Evolutionary conservation across 2,329 filamentous ascomycete genomes (phyloP), one percentile per base, ranked within the genome.

Genomic region (Diaporthe nobilis): DNA sequence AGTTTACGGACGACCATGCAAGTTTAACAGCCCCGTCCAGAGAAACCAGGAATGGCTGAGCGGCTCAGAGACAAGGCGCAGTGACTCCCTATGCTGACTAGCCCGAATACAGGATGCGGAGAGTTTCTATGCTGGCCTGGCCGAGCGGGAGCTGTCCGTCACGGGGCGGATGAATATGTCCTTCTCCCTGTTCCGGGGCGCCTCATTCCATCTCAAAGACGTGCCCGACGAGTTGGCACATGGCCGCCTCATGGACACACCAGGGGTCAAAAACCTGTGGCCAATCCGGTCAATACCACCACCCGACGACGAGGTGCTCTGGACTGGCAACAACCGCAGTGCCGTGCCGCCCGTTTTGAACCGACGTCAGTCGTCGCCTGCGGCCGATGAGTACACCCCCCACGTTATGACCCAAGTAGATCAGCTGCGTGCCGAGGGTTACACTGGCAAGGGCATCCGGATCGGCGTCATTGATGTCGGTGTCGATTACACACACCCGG

Each of bases 401-500:
- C 60, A 63, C 10, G 60, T 63, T 39, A 63, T 63, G 44, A 67
- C 44, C 28, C 6, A 17, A 8, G 42, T 67, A 17, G 28, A 51
- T 44, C 42, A 39, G 31, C 47, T 68, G 44, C 63, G 47, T 37
- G 63, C 44, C 63, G 44, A 53, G 47, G 63, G 63, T 4, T 17
- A 34, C 63, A 68, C 63, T 2, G 63, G 63, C 63, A 53, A 39
- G 10, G 63, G 63, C 22, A 7, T 68, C 12, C 44, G 44, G 0
- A 25, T 73, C n/a, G 71, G 25, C 49, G 10, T 78, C 9, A 78
- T 85, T 17, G 83, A 85, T 71, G 82, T 79, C 34, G 85, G 85
- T 34, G 76, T 84, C 51, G 84, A 86, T 74, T 86, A 85, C 71
- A 81, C 78, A 6, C 84, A 85, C 73, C 83, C 83, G 25, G 83